Evolutionary conservation across 2,329 filamentous ascomycete genomes (phyloP), one percentile per base, ranked within the genome.

Genomic region (Trichoderma endophyticum): DNA sequence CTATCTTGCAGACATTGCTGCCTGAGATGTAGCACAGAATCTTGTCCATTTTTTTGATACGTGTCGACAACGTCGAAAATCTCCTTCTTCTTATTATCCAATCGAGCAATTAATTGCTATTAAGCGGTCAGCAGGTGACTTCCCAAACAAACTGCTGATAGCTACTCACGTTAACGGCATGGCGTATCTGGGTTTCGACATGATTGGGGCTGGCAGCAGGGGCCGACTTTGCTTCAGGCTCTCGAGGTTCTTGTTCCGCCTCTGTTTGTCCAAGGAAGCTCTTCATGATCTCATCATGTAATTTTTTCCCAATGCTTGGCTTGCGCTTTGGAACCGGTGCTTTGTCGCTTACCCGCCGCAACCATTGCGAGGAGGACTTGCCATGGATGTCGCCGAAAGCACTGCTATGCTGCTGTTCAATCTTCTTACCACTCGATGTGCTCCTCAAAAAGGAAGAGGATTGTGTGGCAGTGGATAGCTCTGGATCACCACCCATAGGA

Each of bases 121-220:
- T 18, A 34, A 11, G 48, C 65, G 6, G 71, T 72, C 51, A 72
- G 67, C 34, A 34, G 18, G 18, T 51, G 15, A 21, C 36, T 54
- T 39, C 59, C n/a, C 21, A 21, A 62, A 15, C 54, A 28, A 14
- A 26, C 15, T 26, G 36, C 18, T n/a, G 51, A 6, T 6, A 15
- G 14, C 18, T 21, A 74, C 77, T 73, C 73, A 80, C 79, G 56
- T 78, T 74, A 18, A 79, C 74, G 18, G 78, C 56, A 3, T n/a
- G 15, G 4, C 28, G 57, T 9, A 70, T 54, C 21, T 62, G 67
- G 5, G 14, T 51, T 4, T 70, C 15, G 3, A 28, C 39, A 26
- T 36, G 28, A n/a, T n/a, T 34, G 15, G 21, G 14, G 1, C 18
- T 30, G 18, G n/a, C 30, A 18, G 14, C 1, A 34, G 11, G 3